These are phyloP conservation scores for Fusarium papillatum DNA, from an alignment of 2,329 filamentous ascomycete species.

Conservation along the genomic window DNA sequence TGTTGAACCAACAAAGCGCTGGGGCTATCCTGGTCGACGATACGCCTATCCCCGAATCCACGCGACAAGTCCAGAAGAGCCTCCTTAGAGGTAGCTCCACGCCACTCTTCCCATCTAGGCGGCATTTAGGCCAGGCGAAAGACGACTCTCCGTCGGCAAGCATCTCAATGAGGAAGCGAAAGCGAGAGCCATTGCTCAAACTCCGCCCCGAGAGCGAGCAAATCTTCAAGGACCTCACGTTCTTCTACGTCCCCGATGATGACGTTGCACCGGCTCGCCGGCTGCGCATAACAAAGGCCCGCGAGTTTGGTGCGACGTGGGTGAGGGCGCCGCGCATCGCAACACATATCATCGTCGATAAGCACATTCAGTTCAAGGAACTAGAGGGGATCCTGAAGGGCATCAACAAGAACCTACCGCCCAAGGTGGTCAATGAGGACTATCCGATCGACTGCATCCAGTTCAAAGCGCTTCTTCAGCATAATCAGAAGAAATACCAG, in stretches of 20 bases:
- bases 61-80: constrained; percentile 26
- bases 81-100: constrained; percentile 48
- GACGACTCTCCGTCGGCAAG: constrained; percentile 43
- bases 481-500: constrained; percentile 69
- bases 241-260: constrained; percentile 87
- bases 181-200: constrained; percentile 56
- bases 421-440: constrained; percentile 73
- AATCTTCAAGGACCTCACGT: constrained; percentile 72
- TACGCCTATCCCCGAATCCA: constrained; percentile 46
- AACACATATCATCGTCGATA: constrained; percentile 87
- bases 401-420: constrained; percentile 39
- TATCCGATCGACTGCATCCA: constrained; percentile 79
- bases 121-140: constrained; percentile 5
- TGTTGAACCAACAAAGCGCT: constrained; percentile 33
- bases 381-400: constrained; percentile 64
- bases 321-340: constrained; percentile 69
- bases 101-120: constrained; percentile 41
- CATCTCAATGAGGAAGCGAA: constrained; percentile 58
- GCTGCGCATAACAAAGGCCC: constrained; percentile 80
- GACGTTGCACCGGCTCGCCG: constrained; percentile 77
- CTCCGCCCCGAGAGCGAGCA: constrained; percentile 65
- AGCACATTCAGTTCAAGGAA: constrained; percentile 72
- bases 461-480: constrained; percentile 70
- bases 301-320: constrained; percentile 83
- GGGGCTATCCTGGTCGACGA: constrained; percentile 43